A percentile compares a stretch with the other conserved stretches of the same genome.
Conservation (phyloP, 1,284 basidiomycete species). For the Apiotrichum mycotoxinovorans region DNA sequence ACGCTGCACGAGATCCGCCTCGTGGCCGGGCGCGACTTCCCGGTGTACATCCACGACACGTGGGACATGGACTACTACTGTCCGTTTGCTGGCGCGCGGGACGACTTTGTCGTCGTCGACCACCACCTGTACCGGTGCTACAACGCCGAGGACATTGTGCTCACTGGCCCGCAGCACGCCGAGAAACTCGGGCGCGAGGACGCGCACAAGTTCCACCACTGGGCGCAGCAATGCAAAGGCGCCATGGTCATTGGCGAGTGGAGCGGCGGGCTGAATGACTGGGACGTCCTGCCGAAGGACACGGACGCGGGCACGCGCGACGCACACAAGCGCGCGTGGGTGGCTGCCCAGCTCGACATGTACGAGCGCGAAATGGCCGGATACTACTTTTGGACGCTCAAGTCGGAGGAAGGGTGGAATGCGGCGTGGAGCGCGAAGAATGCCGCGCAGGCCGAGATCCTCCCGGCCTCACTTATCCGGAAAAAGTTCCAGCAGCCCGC, state of each 20-base stretch:
- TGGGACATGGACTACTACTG: conserved; percentile 72
- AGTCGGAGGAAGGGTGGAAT: conserved; percentile 67
- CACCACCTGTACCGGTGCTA: conserved; percentile 80
- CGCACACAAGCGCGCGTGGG: conserved; percentile 56
- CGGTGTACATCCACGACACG: conserved; percentile 71
- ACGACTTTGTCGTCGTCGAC: conserved; percentile 64
- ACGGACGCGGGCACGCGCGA: conserved; percentile 54
- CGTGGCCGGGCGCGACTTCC: conserved; percentile 57
- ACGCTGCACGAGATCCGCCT: conserved; percentile 60
- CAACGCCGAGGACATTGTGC: conserved; percentile 56
- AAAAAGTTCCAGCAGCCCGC: conserved; percentile 23
- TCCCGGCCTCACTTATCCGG: conserved; percentile 56
- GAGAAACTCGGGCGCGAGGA: conserved; percentile 31
- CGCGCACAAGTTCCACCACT: conserved; percentile 17
- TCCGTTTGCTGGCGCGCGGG: conserved; percentile 53
- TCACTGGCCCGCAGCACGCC: conserved; percentile 61
- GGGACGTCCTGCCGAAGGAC: conserved; percentile 56
- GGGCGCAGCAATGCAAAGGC: conserved; percentile 50
- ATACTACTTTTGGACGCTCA: conserved; percentile 86
- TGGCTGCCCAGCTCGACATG: conserved; percentile 64
- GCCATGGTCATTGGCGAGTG: conserved; percentile 78
- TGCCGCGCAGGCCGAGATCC: conserved; percentile 62
- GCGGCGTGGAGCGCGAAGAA: conserved; percentile 73
- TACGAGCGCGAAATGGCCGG: conserved; percentile 68
- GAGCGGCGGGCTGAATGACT: conserved; percentile 70